These are phyloP conservation scores for Ramaria sp. DNA, from an alignment of 768 basidiomycete genomes.

Conservation along the genomic window DNA sequence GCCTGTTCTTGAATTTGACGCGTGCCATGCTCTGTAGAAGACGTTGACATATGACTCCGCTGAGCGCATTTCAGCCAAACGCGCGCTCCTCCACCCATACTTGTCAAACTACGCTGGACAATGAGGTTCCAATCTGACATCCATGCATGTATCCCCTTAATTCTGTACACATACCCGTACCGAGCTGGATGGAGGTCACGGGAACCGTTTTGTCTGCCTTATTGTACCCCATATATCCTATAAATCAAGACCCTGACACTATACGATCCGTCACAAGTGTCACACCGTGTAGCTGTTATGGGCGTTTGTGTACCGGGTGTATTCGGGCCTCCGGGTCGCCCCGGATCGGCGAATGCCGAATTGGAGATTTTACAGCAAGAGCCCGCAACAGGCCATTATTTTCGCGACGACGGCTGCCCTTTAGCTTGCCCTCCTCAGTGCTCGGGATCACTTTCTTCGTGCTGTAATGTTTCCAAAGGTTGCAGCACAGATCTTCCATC, in stretches of 20 bases:
- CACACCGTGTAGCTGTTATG: not conserved
- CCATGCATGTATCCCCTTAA: not conserved
- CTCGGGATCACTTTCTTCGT: not conserved
- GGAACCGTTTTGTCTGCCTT: not conserved
- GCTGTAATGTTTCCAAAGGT: slow-evolving; percentile 68
- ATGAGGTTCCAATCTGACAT: not conserved
- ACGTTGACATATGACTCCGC: slow-evolving; percentile 83
- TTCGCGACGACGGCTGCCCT: too few relatives aligned
- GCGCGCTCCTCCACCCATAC: slow-evolving; percentile 40
- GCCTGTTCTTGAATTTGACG: slow-evolving; percentile 8
- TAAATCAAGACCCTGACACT: not conserved
- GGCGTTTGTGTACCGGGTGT: not conserved
- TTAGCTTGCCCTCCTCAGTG: not conserved
- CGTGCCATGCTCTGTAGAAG: slow-evolving; percentile 25
- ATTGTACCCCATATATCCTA: not conserved
- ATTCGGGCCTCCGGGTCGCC: not conserved
- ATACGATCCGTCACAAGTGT: not conserved
- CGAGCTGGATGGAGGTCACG: not conserved
- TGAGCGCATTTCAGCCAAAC: slow-evolving; percentile 79
- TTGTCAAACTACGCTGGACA: slow-evolving; percentile 35
- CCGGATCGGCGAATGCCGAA: not conserved
- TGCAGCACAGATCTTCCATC: slow-evolving; percentile 66
- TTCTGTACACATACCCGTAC: slow-evolving; percentile 5
- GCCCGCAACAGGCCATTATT: too few relatives aligned
- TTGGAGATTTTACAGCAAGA: too few relatives aligned